These are phyloP conservation scores for Diaporthe citri DNA, from an alignment of 2,329 filamentous ascomycete species.

Conservation along the genomic window DNA sequence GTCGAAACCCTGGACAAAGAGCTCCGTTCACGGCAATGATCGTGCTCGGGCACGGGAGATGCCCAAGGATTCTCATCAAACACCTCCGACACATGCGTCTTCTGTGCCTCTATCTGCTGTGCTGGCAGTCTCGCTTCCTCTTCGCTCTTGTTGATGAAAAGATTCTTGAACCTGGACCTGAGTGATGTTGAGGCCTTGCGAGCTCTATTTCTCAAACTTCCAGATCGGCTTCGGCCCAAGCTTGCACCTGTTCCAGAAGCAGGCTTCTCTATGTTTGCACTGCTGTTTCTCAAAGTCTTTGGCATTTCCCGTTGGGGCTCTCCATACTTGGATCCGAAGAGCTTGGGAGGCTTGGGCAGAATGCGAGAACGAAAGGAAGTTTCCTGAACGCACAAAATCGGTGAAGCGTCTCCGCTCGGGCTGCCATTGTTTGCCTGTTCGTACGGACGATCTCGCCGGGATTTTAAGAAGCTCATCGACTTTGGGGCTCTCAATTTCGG, in stretches of 20 bases:
- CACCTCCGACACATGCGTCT: slow-evolving; percentile 46
- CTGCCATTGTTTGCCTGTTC: slow-evolving; percentile 31
- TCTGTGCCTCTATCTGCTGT: slow-evolving; percentile 65
- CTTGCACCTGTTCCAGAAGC: slow-evolving; percentile 29
- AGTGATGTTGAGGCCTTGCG: slow-evolving; percentile 73
- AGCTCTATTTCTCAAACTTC: slow-evolving; percentile 62
- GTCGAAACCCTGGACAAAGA: slow-evolving; percentile 61
- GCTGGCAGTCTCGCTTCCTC: slow-evolving; percentile 55
- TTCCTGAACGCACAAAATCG: slow-evolving; percentile 45
- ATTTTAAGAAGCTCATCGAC: slow-evolving; percentile 65
- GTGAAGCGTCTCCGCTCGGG: slow-evolving; percentile 48
- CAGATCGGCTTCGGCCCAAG: slow-evolving; percentile 45
- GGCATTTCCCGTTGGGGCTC: slow-evolving; percentile 55
- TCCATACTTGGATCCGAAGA: slow-evolving; percentile 57
- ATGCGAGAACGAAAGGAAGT: slow-evolving; percentile 40
- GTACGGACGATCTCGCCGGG: slow-evolving; percentile 46
- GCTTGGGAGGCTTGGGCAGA: slow-evolving; percentile 57
- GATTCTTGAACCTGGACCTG: slow-evolving; percentile 70
- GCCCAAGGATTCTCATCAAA: slow-evolving; percentile 37
- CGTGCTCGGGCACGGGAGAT: slow-evolving; percentile 1
- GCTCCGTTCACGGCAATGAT: slow-evolving; percentile 32
- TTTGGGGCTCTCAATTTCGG: slow-evolving; percentile 59
- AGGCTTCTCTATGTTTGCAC: slow-evolving; percentile 47
- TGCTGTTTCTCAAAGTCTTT: slow-evolving; percentile 63
- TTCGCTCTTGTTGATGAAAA: slow-evolving; percentile 62